These are phyloP conservation scores for Acacia concinna DNA, from an alignment of 331 rosid genomes.

Conservation along the genomic window DNA sequence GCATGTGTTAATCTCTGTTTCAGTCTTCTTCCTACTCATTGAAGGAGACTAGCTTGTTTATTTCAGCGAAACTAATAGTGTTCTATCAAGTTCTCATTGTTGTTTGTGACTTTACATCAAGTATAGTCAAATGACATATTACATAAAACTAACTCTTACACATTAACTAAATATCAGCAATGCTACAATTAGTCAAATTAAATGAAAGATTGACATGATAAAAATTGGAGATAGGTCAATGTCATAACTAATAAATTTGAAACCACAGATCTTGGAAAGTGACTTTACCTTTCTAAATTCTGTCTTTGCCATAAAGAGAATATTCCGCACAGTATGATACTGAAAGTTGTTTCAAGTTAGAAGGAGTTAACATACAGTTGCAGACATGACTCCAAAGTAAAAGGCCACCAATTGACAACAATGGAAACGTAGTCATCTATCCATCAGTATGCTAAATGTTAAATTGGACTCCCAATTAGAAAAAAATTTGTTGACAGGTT, in stretches of 20 bases:
- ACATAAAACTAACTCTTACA: neutral
- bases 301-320: slow-evolving; percentile 76
- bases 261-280: neutral
- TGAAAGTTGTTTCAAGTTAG: slow-evolving; percentile 42
- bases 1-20: neutral
- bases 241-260: neutral
- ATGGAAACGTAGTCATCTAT: slow-evolving; percentile 9
- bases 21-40: neutral
- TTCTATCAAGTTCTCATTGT: neutral
- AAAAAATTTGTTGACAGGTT: slow-evolving; percentile 24
- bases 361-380: slow-evolving; percentile 22
- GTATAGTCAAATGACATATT: neutral
- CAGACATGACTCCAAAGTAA: slow-evolving; percentile 5
- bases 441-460: neutral
- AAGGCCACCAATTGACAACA: slow-evolving; percentile 3
- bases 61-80: neutral
- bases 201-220: neutral
- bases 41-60: neutral
- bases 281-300: slow-evolving; percentile 61
- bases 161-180: slow-evolving; percentile 10
- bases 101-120: slow-evolving; percentile 5
- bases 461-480: neutral
- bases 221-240: neutral
- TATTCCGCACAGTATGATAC: slow-evolving; percentile 84
- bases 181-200: slow-evolving; percentile 5